These are phyloP conservation scores for Cicer bijugum DNA, from an alignment of 306 rosid genomes.

Conservation along the genomic window DNA sequence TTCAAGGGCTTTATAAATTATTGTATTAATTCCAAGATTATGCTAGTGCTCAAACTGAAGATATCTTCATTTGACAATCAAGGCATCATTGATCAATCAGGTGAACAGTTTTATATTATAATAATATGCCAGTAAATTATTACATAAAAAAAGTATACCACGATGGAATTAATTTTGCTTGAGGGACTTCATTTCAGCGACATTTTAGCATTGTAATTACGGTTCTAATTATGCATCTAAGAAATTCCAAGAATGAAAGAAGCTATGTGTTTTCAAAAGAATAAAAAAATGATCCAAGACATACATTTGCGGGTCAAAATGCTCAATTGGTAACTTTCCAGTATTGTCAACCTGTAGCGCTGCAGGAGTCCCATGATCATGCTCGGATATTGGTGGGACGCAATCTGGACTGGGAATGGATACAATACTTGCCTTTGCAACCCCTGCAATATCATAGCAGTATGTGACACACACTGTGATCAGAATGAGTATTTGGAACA, in stretches of 20 bases:
- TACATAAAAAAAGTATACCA: background rate
- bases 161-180: conserved; percentile 23
- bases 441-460: conserved; percentile 56
- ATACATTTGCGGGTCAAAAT: conserved; percentile 69
- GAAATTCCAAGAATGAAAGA: conserved; percentile 25
- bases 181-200: conserved; percentile 29
- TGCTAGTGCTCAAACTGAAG: conserved; percentile 23
- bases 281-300: conserved; percentile 36
- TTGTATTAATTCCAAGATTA: conserved; percentile 20
- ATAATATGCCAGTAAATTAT: background rate
- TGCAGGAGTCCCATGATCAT: conserved; percentile 31
- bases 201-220: conserved; percentile 13
- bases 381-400: conserved; percentile 57
- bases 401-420: conserved; percentile 55
- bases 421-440: conserved; percentile 53
- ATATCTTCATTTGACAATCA: conserved; percentile 16
- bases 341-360: conserved; percentile 49
- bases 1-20: conserved; percentile 10
- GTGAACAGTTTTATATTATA: conserved; percentile 10
- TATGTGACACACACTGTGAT: conserved; percentile 44
- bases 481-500: conserved; percentile 59
- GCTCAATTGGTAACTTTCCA: conserved; percentile 64
- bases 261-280: background rate
- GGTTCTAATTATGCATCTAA: conserved; percentile 35
- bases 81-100: background rate